phyloP scores from a whole-genome alignment of 108 stramenopile genomes.

The Conticribra weissflogii region DNA sequence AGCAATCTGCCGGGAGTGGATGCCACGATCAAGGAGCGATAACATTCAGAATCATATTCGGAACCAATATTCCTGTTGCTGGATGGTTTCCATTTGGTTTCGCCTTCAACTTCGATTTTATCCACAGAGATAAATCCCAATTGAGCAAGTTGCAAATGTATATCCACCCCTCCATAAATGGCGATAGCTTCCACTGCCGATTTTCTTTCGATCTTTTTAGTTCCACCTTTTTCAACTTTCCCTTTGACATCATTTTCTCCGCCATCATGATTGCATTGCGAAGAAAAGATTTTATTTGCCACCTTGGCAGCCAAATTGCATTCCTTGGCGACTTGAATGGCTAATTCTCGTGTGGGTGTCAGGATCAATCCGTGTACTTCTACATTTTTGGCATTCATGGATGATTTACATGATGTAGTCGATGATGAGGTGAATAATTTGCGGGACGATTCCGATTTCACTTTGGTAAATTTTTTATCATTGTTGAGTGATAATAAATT shows the following conservation, averaged over 20 bases:
- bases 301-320: constrained; percentile 31
- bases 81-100: too few species aligned
- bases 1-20: constrained; percentile 70
- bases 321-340: constrained; percentile 61
- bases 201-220: background rate
- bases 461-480: too few species aligned
- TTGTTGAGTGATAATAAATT: constrained; percentile 14
- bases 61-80: too few species aligned
- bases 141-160: constrained; percentile 42
- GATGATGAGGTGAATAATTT: too few species aligned
- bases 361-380: constrained; percentile 54
- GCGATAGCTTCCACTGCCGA: constrained; percentile 33
- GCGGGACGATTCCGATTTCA: too few species aligned
- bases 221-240: constrained; percentile 4
- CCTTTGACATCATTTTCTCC: too few species aligned
- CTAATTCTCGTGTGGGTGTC: constrained; percentile 78
- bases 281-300: constrained; percentile 36
- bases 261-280: background rate
- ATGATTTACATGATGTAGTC: too few species aligned
- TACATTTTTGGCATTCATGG: background rate
- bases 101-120: background rate
- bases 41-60: too few species aligned
- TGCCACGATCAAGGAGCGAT: constrained; percentile 35
- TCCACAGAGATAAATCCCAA: constrained; percentile 3
- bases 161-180: constrained; percentile 65